These are phyloP conservation scores for Geranium incanum DNA, from an alignment of 441 rosid genomes.

Conservation along the genomic window DNA sequence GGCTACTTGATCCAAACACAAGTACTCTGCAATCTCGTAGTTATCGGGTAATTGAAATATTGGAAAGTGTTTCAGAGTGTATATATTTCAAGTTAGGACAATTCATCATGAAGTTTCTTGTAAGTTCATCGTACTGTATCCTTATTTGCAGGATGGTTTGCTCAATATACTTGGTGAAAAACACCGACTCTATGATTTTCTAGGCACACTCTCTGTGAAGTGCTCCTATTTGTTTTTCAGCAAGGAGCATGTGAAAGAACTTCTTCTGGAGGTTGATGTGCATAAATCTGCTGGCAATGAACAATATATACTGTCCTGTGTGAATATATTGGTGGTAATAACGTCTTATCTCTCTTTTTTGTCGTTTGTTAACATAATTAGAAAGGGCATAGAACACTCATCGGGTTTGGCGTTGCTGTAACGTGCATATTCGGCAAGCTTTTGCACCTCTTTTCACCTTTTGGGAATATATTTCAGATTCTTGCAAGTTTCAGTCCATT, in stretches of 20 bases:
- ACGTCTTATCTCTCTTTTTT: constrained; percentile 18
- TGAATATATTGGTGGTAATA: constrained; percentile 93
- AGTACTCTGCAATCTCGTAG: constrained; percentile 53
- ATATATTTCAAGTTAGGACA: background rate
- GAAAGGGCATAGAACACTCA: background rate
- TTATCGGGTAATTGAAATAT: constrained; percentile 53
- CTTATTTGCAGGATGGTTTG: constrained; percentile 75
- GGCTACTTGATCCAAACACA: constrained; percentile 69
- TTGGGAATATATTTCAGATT: constrained; percentile 44
- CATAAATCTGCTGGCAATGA: constrained; percentile 62
- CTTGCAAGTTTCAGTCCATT: constrained; percentile 82
- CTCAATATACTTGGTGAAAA: constrained; percentile 85
- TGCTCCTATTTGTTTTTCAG: constrained; percentile 80
- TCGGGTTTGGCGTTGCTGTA: background rate
- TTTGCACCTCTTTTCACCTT: constrained; percentile 13
- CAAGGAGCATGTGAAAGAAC: constrained; percentile 87
- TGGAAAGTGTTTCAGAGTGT: constrained; percentile 12
- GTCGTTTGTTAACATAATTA: background rate
- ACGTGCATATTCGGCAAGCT: background rate
- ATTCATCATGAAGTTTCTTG: constrained; percentile 9
- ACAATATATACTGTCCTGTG: constrained; percentile 51
- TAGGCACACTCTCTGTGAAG: constrained; percentile 72
- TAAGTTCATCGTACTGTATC: constrained; percentile 1
- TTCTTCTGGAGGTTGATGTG: constrained; percentile 54
- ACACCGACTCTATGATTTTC: constrained; percentile 80